A percentile compares a stretch with the other conserved stretches of the same genome.
These are phyloP conservation scores for Sideroxylon spinosum DNA, from an alignment of 179 eudicot genomes.

Conservation along the genomic window DNA sequence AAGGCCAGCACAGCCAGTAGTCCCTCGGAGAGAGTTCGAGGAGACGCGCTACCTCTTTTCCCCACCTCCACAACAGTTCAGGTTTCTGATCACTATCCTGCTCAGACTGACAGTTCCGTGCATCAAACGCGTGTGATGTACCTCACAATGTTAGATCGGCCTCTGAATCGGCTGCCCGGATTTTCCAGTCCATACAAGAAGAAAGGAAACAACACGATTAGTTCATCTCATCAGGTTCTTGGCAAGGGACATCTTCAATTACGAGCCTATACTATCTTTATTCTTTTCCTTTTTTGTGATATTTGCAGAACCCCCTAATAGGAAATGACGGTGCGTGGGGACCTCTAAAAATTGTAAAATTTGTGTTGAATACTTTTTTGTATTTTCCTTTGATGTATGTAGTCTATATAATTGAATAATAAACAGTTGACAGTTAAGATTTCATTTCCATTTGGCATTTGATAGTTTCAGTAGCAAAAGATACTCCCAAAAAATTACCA, in stretches of 20 bases:
- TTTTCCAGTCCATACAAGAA: constrained; percentile 72
- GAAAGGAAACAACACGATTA: constrained; percentile 37
- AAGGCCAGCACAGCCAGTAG: constrained; percentile 53
- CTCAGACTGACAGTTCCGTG: constrained; percentile 23
- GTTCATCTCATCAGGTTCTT: background rate
- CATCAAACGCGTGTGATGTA: constrained; percentile 50
- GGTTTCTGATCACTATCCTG: constrained; percentile 19
- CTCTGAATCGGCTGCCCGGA: constrained; percentile 75
- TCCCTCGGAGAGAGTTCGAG: constrained; percentile 30
- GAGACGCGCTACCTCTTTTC: constrained; percentile 50
- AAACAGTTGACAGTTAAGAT: too few relatives aligned
- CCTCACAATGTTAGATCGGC: constrained; percentile 66
- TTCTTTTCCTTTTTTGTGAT: background rate
- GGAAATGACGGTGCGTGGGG: too few relatives aligned
- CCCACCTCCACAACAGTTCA: constrained; percentile 39
- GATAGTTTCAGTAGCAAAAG: too few relatives aligned
- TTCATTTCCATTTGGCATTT: too few relatives aligned
- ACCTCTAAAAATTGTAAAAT: too few relatives aligned
- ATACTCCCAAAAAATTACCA: too few relatives aligned
- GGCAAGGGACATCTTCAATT: too few relatives aligned
- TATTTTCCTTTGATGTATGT: too few relatives aligned
- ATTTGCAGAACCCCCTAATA: too few relatives aligned
- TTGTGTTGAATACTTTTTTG: too few relatives aligned
- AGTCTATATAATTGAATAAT: too few relatives aligned
- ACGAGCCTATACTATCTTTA: background rate